phyloP scores from a whole-genome alignment of 31 red algal genomes.

The Endocladia muricata region DNA sequence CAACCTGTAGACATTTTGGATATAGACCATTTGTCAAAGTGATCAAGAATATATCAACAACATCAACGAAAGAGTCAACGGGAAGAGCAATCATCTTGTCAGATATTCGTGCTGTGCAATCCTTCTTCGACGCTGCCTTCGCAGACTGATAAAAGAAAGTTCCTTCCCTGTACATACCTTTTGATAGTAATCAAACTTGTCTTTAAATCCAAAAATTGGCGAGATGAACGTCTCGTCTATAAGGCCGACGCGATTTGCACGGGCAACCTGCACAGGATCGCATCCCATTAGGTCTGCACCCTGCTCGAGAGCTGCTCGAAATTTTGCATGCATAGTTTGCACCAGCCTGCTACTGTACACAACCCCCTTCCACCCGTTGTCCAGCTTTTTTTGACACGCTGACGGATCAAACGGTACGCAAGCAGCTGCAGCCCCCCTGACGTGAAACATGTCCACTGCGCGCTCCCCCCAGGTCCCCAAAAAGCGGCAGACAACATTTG shows the following conservation, averaged over 20 bases:
- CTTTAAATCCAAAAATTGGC: slow-evolving; percentile 84
- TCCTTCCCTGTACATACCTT: slow-evolving; percentile 16
- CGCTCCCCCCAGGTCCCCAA: slow-evolving; percentile 39
- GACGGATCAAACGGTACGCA: slow-evolving; percentile 89
- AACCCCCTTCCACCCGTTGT: slow-evolving; percentile 51
- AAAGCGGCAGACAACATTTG: slow-evolving; percentile 81
- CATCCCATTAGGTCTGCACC: slow-evolving; percentile 10
- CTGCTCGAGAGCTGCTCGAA: slow-evolving; percentile 24
- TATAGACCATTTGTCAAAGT: neutral
- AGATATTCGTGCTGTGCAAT: too few relatives aligned
- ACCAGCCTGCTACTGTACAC: slow-evolving; percentile 76
- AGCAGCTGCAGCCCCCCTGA: slow-evolving; percentile 62
- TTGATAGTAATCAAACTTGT: slow-evolving; percentile 80
- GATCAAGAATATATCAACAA: neutral
- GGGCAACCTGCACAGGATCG: slow-evolving; percentile 34
- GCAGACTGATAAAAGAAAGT: neutral
- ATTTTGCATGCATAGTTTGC: slow-evolving; percentile 57
- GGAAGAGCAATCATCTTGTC: too few relatives aligned
- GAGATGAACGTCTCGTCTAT: slow-evolving; percentile 90
- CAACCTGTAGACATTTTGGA: slow-evolving; percentile 21
- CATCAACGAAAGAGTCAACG: too few relatives aligned
- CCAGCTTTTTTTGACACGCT: slow-evolving; percentile 64
- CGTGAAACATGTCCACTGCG: slow-evolving; percentile 37
- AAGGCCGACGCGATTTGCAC: slow-evolving; percentile 64
- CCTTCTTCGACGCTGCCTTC: too few relatives aligned